These are phyloP conservation scores for Torulaspora gathmanii DNA, from an alignment of 805 yeast species.

Conservation along the genomic window DNA sequence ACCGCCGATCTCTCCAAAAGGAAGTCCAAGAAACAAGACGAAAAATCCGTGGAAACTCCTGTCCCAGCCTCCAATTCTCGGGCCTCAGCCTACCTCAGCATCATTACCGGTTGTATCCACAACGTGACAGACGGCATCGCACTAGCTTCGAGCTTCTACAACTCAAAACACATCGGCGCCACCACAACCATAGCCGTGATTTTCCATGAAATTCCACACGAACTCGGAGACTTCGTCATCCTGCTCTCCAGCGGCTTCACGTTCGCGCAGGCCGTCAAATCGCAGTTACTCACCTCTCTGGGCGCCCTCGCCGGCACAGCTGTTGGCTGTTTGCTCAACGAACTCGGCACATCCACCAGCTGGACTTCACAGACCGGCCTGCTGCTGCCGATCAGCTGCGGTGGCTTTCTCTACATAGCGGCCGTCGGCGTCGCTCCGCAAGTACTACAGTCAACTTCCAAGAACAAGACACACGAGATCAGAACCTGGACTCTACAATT, in stretches of 20 bases:
- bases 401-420: conserved; percentile 70
- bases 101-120: conserved; percentile 68
- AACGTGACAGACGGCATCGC: conserved; percentile 77
- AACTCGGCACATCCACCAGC: conserved; percentile 38
- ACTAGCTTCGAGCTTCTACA: conserved; percentile 64
- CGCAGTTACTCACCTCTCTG: conserved; percentile 60
- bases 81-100: conserved; percentile 49
- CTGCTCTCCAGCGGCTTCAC: conserved; percentile 61
- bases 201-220: conserved; percentile 78
- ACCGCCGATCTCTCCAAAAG: conserved; percentile 15
- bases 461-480: conserved; percentile 37
- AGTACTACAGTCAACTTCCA: conserved; percentile 44
- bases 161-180: conserved; percentile 55
- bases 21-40: conserved; percentile 14
- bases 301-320: conserved; percentile 66
- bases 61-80: conserved; percentile 34
- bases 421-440: conserved; percentile 75
- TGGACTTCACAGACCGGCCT: conserved; percentile 28
- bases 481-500: conserved; percentile 44
- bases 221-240: conserved; percentile 74
- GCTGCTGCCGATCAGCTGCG: conserved; percentile 69
- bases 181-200: conserved; percentile 67
- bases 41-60: conserved; percentile 26
- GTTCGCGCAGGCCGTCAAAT: conserved; percentile 58
- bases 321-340: conserved; percentile 56